A percentile compares a stretch with the other conserved stretches of the same genome.
Evolutionary conservation across 2,329 filamentous ascomycete species (phyloP).

Genomic region (Chrysosphaeria jannelii): DNA sequence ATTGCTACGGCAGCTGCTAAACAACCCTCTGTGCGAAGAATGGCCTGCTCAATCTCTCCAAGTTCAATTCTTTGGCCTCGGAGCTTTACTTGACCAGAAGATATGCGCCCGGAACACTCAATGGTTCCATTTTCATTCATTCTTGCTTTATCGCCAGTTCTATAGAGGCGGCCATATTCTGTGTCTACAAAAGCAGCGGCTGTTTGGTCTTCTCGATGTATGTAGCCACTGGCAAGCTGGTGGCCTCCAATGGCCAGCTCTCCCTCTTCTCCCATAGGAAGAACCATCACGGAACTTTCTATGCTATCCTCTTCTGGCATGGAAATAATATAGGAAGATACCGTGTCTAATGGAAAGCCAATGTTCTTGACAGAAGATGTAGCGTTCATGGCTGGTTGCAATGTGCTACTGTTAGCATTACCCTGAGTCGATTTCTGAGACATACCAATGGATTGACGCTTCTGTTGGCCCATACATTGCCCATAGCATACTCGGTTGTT

Average conservation of each 20-base stretch:
- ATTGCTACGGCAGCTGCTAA: constrained; percentile 37
- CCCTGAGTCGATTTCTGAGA: not conserved
- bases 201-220: constrained; percentile 57
- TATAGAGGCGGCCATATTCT: constrained; percentile 38
- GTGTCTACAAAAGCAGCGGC: constrained; percentile 37
- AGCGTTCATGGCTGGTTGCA: constrained; percentile 30
- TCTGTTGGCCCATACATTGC: constrained; percentile 92
- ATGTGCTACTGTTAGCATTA: constrained; percentile 23
- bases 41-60: constrained; percentile 45
- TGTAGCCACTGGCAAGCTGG: constrained; percentile 53
- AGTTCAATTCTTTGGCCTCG: constrained; percentile 60
- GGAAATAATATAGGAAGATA: constrained; percentile 42
- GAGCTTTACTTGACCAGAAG: constrained; percentile 59
- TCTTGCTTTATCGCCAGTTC: constrained; percentile 59
- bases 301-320: constrained; percentile 10
- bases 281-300: too few species aligned
- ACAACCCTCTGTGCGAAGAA: constrained; percentile 27
- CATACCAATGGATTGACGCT: constrained; percentile 54
- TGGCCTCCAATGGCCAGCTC: constrained; percentile 58
- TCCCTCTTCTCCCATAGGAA: constrained; percentile 36
- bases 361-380: constrained; percentile 34
- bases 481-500: constrained; percentile 36
- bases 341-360: constrained; percentile 49
- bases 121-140: constrained; percentile 36
- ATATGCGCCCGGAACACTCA: constrained; percentile 60